Conservation (phyloP, 352 stramenopile species). For the Globisporangium paroecandrum region DNA sequence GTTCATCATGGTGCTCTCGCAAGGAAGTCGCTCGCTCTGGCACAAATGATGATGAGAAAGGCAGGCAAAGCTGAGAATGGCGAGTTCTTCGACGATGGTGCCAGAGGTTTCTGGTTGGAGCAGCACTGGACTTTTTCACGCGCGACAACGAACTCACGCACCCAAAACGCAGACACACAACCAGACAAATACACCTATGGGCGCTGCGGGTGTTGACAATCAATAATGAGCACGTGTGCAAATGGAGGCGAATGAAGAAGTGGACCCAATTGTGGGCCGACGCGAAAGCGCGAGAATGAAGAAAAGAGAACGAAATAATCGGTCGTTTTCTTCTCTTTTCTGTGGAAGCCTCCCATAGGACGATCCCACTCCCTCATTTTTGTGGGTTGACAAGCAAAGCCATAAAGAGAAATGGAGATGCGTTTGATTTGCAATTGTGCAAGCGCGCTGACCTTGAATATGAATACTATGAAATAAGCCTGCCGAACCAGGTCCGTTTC, state of each 20-base stretch:
- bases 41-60: not conserved
- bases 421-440: not conserved
- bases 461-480: not conserved
- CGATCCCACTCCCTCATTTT: not conserved
- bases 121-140: constrained; percentile 1
- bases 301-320: not conserved
- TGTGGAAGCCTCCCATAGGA: not conserved
- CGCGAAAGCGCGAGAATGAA: not conserved
- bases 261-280: not conserved
- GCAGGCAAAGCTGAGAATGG: not conserved
- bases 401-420: not conserved
- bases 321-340: not conserved
- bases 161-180: not conserved
- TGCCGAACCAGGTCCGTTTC: not conserved
- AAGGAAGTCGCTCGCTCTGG: not conserved
- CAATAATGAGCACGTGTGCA: not conserved
- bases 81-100: not conserved
- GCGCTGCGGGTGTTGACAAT: not conserved
- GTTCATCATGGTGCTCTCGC: constrained; percentile 5
- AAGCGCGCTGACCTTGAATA: not conserved
- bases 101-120: not conserved
- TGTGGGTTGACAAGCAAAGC: not conserved
- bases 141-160: not conserved
- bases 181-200: not conserved
- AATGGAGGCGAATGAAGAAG: not conserved